A percentile compares a stretch with the other conserved stretches of the same genome.
These are phyloP conservation scores for Dioscorea cayenensis DNA, from an alignment of 116 monocot genomes.

Conservation along the genomic window DNA sequence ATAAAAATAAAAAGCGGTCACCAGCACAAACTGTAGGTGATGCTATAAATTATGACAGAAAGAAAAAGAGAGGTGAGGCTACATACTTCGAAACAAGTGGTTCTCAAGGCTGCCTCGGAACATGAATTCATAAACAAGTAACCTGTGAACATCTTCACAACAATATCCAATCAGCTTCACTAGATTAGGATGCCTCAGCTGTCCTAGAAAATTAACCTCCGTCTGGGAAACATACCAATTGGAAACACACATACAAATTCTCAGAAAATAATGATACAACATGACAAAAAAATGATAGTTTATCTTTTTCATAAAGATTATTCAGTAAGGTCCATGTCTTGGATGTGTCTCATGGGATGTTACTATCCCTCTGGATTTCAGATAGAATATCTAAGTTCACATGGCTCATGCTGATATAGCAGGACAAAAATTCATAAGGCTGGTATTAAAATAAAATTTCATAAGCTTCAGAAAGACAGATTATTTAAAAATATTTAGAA, in stretches of 20 bases:
- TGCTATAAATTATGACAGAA: neutral
- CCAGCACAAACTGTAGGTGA: no score
- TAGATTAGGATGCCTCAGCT: conserved; percentile 84
- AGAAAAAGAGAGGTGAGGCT: neutral
- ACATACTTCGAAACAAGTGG: conserved; percentile 80
- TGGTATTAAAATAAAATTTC: neutral
- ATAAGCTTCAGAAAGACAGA: neutral
- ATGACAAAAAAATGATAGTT: neutral
- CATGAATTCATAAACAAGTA: conserved; percentile 93
- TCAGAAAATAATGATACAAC: neutral
- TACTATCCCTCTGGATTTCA: neutral
- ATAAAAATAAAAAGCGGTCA: no score
- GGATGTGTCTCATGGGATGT: neutral
- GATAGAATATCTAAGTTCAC: neutral
- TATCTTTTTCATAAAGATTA: no score
- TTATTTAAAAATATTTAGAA: neutral
- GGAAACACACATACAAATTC: neutral
- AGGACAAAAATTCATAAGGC: neutral
- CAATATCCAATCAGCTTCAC: conserved; percentile 89
- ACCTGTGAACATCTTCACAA: conserved; percentile 86
- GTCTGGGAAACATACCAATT: conserved; percentile 43
- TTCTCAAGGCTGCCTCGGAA: conserved; percentile 88
- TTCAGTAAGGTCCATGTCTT: neutral
- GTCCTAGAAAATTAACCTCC: conserved; percentile 90
- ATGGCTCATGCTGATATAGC: neutral